Conservation (phyloP, 2,329 filamentous ascomycete species). For the Xylaria arbuscula region DNA sequence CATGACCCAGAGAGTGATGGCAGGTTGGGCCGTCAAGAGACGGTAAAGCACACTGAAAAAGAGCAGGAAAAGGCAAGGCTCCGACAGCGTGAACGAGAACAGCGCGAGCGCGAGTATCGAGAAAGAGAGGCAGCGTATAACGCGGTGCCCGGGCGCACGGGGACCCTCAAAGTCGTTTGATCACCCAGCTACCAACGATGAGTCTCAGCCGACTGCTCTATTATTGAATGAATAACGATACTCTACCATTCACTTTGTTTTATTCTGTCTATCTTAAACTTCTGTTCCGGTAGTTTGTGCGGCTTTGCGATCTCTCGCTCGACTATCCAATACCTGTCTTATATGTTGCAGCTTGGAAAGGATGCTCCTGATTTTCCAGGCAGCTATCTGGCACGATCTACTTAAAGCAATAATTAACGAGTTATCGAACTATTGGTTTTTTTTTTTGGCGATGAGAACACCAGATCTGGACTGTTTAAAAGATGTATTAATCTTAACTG, state of each 20-base stretch:
- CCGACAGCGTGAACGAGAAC: slow-evolving; percentile 39
- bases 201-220: neutral
- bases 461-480: neutral
- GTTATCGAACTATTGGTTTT: neutral
- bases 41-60: slow-evolving; percentile 34
- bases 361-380: neutral
- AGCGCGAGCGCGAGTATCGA: slow-evolving; percentile 39
- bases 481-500: neutral
- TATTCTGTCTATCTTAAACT: neutral
- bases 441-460: slow-evolving; percentile 14
- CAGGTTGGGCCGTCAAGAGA: slow-evolving; percentile 21
- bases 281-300: neutral
- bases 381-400: neutral
- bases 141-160: slow-evolving; percentile 46
- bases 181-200: neutral
- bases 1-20: slow-evolving; percentile 10
- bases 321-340: neutral
- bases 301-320: neutral
- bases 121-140: slow-evolving; percentile 45
- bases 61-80: slow-evolving; percentile 38
- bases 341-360: neutral
- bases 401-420: slow-evolving; percentile 3
- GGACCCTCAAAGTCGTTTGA: slow-evolving; percentile 50
- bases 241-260: neutral
- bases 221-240: neutral